Percentiles rank a stretch among this genome's conserved stretches.
phyloP scores from a whole-genome alignment of 1,284 basidiomycete species.

The Marasmius oreades region DNA sequence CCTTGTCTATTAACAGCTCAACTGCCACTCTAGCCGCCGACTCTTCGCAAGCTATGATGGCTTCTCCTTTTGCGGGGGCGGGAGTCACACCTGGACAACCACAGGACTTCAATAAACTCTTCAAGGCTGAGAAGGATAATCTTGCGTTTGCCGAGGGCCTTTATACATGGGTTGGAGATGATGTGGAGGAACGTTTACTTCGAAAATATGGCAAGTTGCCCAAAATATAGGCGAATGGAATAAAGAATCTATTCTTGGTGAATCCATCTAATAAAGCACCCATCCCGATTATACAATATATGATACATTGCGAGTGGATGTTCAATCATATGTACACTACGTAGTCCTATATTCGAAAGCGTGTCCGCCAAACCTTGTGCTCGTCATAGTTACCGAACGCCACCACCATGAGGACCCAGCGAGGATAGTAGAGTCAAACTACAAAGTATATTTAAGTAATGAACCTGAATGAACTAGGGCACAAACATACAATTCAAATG shows the following conservation, averaged over 20 bases:
- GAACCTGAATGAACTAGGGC: not conserved
- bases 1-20: constrained; percentile 7
- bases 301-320: not conserved
- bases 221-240: constrained; percentile 1
- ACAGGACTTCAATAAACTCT: constrained; percentile 87
- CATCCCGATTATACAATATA: not conserved
- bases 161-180: constrained; percentile 79
- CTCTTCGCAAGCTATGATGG: constrained; percentile 69
- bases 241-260: not conserved
- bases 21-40: constrained; percentile 59
- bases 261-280: not conserved
- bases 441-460: not conserved
- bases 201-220: constrained; percentile 64
- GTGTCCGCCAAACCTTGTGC: not conserved
- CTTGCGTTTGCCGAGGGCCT: constrained; percentile 86
- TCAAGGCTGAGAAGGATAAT: constrained; percentile 91
- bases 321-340: not conserved
- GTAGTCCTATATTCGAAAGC: not conserved
- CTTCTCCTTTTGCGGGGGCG: constrained; percentile 69
- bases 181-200: constrained; percentile 77
- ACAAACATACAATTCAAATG: not conserved
- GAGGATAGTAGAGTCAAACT: not conserved
- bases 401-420: not conserved
- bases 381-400: not conserved
- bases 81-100: constrained; percentile 51